Base-by-base conservation (phyloP, 2,329 filamentous ascomycete species). In the Verticillium zaregamsianum region DNA sequence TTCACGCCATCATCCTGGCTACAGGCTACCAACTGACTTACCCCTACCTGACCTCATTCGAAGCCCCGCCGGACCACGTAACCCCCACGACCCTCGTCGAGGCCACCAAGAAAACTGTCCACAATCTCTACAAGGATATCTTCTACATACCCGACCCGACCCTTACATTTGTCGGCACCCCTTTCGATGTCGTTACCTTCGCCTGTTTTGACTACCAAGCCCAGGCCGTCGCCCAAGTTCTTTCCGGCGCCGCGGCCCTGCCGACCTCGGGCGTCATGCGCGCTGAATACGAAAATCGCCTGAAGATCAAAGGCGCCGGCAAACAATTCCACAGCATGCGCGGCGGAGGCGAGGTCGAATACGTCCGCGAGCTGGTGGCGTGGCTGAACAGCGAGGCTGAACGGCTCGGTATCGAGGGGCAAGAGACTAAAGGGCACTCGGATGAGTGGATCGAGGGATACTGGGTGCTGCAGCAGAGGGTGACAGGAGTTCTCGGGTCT, bases 141-240 rank as follows among this genome's bases (percentile, higher is more conserved):
- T 91, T 89, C 69, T 91, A 90, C 72, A 90, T 90, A 54, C 80
- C 81, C 0, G 87, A 91, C 63, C 86, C 88, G 0, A 83, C 85
- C 0, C 75, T 91, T 0, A 76, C 79, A 0, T 90, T 90, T 64
- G 76, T 90, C 20, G 88, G 88, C 0, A 83, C 88, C 0, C 87
- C 86, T 0, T 90, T 86, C 67, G 84, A 89, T 67, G 85, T 85
- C 0, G 86, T 87, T 0, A 90, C 88, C 0, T 91, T 90, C 67
- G 86, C 86, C 0, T 76, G 90, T 0, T 91, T 90, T 63, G 88
- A 91, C 63, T 90, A 89, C 66, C 89, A 91, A 69, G 87, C 86
- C 0, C 83, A 88, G 65, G 82, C 80, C 0, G 75, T 89, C 0
- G 83, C 87, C 0, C 80, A 84, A 3, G 81, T 88, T 0, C 78